Evolutionary conservation across 768 basidiomycete genomes (phyloP).

Genomic region (Russula compacta): DNA sequence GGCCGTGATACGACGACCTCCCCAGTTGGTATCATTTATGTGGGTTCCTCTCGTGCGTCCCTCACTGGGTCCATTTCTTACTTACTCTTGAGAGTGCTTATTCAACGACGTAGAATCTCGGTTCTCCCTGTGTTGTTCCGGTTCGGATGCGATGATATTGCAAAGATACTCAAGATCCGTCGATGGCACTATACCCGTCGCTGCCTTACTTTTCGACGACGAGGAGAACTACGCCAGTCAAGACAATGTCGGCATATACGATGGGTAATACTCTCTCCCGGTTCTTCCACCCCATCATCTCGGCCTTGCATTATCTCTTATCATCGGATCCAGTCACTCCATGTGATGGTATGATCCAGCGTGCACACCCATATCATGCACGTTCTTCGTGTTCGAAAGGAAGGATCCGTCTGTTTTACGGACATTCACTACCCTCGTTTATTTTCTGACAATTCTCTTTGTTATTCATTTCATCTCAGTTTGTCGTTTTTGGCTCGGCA

Average conservation of each 20-base stretch:
- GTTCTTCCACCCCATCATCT: background rate
- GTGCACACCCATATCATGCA: background rate
- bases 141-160: conserved; percentile 24
- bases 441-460: too few species aligned
- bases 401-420: too few species aligned
- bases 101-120: background rate
- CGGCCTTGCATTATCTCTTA: background rate
- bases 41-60: background rate
- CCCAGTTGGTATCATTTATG: background rate
- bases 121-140: background rate
- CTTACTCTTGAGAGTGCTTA: background rate
- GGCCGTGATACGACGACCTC: background rate
- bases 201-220: conserved; percentile 68
- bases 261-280: conserved; percentile 52
- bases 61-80: background rate
- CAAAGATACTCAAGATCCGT: conserved; percentile 46
- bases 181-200: conserved; percentile 72
- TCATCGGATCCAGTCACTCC: background rate
- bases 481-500: background rate
- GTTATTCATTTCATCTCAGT: background rate
- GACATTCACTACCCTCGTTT: too few species aligned
- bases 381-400: too few species aligned
- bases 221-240: conserved; percentile 69
- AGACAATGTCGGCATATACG: conserved; percentile 82
- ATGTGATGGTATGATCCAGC: background rate